phyloP scores from a whole-genome alignment of 495 filamentous ascomycete species.

The Articulospora tetracladia region DNA sequence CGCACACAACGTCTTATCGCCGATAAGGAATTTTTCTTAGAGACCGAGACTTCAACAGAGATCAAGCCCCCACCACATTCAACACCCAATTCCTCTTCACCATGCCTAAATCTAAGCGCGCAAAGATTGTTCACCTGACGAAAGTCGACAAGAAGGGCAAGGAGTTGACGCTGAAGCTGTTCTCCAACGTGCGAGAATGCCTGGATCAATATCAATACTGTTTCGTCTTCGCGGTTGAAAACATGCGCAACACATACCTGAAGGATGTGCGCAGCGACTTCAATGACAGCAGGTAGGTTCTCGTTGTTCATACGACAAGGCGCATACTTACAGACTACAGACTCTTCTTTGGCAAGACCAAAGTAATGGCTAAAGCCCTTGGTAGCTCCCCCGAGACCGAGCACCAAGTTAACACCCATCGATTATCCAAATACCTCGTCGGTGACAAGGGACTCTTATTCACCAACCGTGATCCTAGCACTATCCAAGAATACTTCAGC shows the following conservation, averaged over 20 bases:
- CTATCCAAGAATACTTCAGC: conserved; percentile 65
- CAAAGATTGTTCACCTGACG: conserved; percentile 81
- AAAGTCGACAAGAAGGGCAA: conserved; percentile 88
- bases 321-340: conserved; percentile 34
- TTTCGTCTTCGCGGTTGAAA: conserved; percentile 90
- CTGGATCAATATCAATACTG: conserved; percentile 82
- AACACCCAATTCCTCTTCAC: conserved; percentile 29
- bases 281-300: conserved; percentile 71
- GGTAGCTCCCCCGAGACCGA: conserved; percentile 70
- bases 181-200: conserved; percentile 80
- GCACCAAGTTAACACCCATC: conserved; percentile 67
- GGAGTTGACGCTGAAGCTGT: conserved; percentile 84
- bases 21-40: no score
- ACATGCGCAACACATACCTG: conserved; percentile 98
- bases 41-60: background rate
- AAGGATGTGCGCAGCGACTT: conserved; percentile 87
- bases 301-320: background rate
- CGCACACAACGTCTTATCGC: no score
- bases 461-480: conserved; percentile 63
- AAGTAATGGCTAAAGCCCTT: conserved; percentile 93
- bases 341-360: conserved; percentile 97
- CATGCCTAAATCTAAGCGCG: conserved; percentile 96
- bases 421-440: conserved; percentile 63
- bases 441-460: conserved; percentile 90
- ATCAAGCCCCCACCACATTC: background rate